A percentile compares a stretch with the other conserved stretches of the same genome.
phyloP scores from a whole-genome alignment of 177 flowering plant genomes.

The Vitis hybrid region DNA sequence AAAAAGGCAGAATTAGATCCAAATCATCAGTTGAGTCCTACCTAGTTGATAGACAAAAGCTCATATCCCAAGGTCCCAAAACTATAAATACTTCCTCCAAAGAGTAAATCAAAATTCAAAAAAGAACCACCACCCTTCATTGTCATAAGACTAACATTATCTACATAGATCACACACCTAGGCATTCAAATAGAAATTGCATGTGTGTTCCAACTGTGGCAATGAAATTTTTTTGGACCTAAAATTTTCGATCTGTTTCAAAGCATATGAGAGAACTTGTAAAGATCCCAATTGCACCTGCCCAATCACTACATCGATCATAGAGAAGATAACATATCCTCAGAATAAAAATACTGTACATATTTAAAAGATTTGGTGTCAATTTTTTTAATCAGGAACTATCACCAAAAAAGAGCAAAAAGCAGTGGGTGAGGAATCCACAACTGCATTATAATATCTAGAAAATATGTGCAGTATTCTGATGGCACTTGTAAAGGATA shows the following conservation, averaged over 20 bases:
- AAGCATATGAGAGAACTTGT: not conserved
- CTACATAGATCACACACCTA: not conserved
- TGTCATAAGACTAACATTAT: not conserved
- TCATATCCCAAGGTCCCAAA: no score
- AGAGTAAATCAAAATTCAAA: no score
- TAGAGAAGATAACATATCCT: not conserved
- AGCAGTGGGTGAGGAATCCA: not conserved
- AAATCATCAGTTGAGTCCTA: no score
- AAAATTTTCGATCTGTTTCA: not conserved
- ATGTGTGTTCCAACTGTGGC: not conserved
- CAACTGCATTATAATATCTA: not conserved
- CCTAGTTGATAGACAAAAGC: no score
- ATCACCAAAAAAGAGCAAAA: not conserved
- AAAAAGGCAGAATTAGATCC: not conserved
- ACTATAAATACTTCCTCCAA: no score
- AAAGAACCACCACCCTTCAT: not conserved
- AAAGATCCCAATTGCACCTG: no score
- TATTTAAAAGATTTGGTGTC: not conserved
- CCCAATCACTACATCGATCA: not conserved
- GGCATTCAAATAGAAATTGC: not conserved
- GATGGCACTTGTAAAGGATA: constrained; percentile 1
- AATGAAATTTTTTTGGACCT: not conserved
- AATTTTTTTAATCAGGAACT: not conserved
- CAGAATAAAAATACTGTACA: not conserved
- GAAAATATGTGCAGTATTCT: not conserved